Percentiles rank a stretch among this genome's conserved stretches.
Conservation (phyloP, 2,329 filamentous ascomycete genomes). For the Colletotrichum falcatum region DNA sequence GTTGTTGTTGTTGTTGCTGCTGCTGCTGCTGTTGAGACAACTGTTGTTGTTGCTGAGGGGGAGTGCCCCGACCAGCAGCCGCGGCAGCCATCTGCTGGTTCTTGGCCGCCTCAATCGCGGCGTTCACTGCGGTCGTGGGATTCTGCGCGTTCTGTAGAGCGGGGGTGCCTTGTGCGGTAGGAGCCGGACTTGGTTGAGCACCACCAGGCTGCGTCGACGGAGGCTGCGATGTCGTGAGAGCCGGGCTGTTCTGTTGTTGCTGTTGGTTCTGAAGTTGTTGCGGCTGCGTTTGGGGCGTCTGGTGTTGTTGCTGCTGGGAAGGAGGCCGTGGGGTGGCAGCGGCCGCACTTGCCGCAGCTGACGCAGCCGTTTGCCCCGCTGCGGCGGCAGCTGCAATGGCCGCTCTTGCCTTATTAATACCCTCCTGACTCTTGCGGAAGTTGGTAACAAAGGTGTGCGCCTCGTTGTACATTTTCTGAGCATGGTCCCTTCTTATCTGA, state of each 20-base stretch:
- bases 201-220: constrained; percentile 40
- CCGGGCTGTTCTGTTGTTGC: constrained; percentile 35
- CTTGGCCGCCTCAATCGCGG: constrained; percentile 60
- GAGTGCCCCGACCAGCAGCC: constrained; percentile 45
- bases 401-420: constrained; percentile 44
- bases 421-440: constrained; percentile 60
- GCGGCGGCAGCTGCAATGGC: constrained; percentile 45
- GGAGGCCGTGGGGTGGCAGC: neutral
- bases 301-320: constrained; percentile 12
- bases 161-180: constrained; percentile 5
- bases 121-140: constrained; percentile 55
- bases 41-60: constrained; percentile 44
- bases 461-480: constrained; percentile 59
- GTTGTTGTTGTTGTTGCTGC: constrained; percentile 46
- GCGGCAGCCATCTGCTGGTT: constrained; percentile 52
- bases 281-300: constrained; percentile 23
- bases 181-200: constrained; percentile 17
- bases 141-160: constrained; percentile 46
- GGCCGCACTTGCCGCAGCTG: neutral
- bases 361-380: constrained; percentile 13
- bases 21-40: constrained; percentile 40
- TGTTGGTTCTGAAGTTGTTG: constrained; percentile 38
- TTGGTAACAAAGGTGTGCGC: constrained; percentile 61
- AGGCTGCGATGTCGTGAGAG: constrained; percentile 42
- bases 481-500: constrained; percentile 57